Conservation (phyloP, 257 asterid species). For the Nicotiana undulata region DNA sequence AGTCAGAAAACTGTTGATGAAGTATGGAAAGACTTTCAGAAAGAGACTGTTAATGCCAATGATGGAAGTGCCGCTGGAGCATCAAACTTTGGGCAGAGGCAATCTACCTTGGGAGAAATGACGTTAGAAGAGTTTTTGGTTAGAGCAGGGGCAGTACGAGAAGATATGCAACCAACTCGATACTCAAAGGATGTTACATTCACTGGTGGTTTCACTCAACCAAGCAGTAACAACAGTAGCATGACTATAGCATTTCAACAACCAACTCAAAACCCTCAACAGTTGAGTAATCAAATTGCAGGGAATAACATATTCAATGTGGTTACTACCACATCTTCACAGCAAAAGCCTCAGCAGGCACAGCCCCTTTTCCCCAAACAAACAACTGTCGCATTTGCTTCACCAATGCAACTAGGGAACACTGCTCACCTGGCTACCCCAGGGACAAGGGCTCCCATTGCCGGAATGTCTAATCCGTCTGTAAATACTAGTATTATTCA, state of each 20-base stretch:
- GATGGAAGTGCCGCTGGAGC: conserved; percentile 33
- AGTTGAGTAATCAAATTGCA: conserved; percentile 7
- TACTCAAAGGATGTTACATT: conserved; percentile 25
- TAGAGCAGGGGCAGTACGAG: conserved; percentile 76
- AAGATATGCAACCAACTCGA: conserved; percentile 46
- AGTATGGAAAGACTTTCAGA: conserved; percentile 68
- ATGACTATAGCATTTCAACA: conserved; percentile 46
- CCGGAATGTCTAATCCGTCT: conserved; percentile 31
- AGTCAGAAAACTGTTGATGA: conserved; percentile 86
- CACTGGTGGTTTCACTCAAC: conserved; percentile 27
- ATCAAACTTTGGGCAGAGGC: conserved; percentile 39
- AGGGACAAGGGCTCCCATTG: conserved; percentile 3
- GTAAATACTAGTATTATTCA: conserved; percentile 18
- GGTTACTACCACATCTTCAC: not conserved
- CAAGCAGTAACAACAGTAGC: conserved; percentile 21
- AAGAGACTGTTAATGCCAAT: conserved; percentile 35
- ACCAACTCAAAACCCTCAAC: conserved; percentile 27
- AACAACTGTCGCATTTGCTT: conserved; percentile 8
- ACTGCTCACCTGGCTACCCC: conserved; percentile 1
- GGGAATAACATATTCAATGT: not conserved
- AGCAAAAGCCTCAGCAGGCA: not conserved
- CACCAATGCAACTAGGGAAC: conserved; percentile 10
- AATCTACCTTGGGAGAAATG: conserved; percentile 74
- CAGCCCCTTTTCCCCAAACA: conserved; percentile 12
- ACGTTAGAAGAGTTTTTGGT: conserved; percentile 74